Base-by-base conservation (phyloP, 768 basidiomycete genomes). In the Rhodotorula taiwanensis region DNA sequence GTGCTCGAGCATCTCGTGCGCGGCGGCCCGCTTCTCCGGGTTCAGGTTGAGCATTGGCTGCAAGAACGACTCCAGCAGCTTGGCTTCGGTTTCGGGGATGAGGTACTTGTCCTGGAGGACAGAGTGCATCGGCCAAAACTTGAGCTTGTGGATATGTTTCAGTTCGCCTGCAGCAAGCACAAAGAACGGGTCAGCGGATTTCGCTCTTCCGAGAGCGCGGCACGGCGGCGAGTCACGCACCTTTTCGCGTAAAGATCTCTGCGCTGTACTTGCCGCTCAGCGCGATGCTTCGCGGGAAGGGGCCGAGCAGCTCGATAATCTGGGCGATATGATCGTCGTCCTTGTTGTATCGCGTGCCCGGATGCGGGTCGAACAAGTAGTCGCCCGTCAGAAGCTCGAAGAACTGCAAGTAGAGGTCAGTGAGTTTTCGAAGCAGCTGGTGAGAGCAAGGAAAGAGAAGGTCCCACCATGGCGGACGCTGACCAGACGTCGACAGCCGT, bases 251-350 rank as follows among this genome's bases (percentile, higher is more conserved):
- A 79, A 99, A 98, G 73, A 95, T 92, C 74, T 98, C 93, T 50
- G 83, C 82, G 64, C 85, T 87, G 78, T 95, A 98, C 75, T 93
- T 97, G 30, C 94, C 94, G 10, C 84, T 82, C 72, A 94, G 83
- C 4, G 91, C 91, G 45, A 98, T 78, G 52, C 79, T 79, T 73
- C 84, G 84, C 2, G 91, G 90, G 45, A 94, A 81, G 69, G 95
- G 90, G 48, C 93, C 94, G 73, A 97, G 80, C 16, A 98, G 81
- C 77, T 99, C 94, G 76, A 97, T 89, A 68, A 98, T 89, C 78
- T 99, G 95, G 5, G 95, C 94, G 64, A 98, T 89, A 73, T 99
- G 73, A 58, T 97, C 94, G 75, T 93, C 91, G 76, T 94, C 90
- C 76, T 98, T 98, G 78, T 86, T 89, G 74, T 95, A 97, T 45